Conservation (phyloP, 441 rosid genomes). For the Pelargonium fulgidum region DNA sequence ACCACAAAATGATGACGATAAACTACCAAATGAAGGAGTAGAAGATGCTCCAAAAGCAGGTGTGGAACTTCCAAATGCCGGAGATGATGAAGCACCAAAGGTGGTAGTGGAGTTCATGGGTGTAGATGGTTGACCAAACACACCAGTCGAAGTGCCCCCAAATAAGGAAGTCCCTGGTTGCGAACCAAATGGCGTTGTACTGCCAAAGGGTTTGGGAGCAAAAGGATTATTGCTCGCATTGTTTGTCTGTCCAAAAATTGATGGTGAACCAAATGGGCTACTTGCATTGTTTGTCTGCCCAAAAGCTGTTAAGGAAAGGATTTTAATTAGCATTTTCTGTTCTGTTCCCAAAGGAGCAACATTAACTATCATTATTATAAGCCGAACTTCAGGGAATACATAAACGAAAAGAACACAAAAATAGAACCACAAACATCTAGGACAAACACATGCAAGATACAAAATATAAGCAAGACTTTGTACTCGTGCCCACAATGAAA, state of each 20-base stretch:
- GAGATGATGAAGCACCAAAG: conserved; percentile 73
- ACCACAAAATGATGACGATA: conserved; percentile 67
- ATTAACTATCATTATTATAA: background rate
- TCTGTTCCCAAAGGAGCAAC: background rate
- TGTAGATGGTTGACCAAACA: conserved; percentile 70
- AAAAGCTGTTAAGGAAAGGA: conserved; percentile 46
- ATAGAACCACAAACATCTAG: background rate
- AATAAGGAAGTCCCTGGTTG: conserved; percentile 71
- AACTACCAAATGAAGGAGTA: conserved; percentile 45
- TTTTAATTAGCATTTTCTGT: background rate
- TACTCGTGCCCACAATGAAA: too few species aligned
- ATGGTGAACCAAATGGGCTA: background rate
- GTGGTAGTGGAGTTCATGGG: conserved; percentile 34
- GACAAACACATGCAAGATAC: background rate
- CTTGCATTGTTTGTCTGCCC: conserved; percentile 5
- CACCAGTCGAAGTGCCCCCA: conserved; percentile 87
- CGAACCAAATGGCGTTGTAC: conserved; percentile 60
- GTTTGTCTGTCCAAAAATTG: conserved; percentile 50
- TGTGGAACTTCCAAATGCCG: conserved; percentile 55
- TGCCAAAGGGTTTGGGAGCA: conserved; percentile 71
- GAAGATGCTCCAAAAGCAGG: conserved; percentile 67
- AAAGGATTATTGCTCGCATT: conserved; percentile 58
- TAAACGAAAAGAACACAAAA: background rate
- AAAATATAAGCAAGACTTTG: too few species aligned
- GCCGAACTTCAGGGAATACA: background rate